Evolutionary conservation across 768 basidiomycete genomes (phyloP), one percentile per base, ranked within the genome.

Genomic region (Agaricus blazei): DNA sequence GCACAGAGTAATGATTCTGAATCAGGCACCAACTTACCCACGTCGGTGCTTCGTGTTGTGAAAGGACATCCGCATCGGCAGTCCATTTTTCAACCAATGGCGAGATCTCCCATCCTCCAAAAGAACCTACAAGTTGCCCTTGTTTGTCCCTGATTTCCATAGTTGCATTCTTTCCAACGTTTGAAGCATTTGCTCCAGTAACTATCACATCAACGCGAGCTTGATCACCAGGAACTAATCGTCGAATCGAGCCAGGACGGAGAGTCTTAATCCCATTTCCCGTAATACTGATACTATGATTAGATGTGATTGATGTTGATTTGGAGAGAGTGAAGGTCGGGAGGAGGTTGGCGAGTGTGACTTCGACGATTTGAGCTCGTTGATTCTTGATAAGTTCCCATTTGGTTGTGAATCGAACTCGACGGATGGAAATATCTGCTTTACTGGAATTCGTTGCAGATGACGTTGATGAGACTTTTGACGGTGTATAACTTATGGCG

Each of bases 211-310:
- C 75, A 14, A 82, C 68, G 3, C 74, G 70, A 4, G 62, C 71
- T 51, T 83, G 81, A 60, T 84, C 83, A 14, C 68, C 74, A 0
- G 79, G 70, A 8, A 79, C 72, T 1, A 84, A 65, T 28, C 84
- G 76, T 51, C 71, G 60, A 6, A 84, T 44, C 1, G 64, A 58
- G 1, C 76, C 84, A 0, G 72, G 63, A 3, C 41, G 44, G 40
- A 81, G 65, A 0, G 82, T 85, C 15, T 61, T 66, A 14, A 83
- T 63, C 0, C 72, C 73, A 37, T 62, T 36, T 0, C 76, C 76
- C 0, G 47, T 60, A 15, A 79, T 60, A n/a, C 71, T 69, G 12
- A 79, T 60, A 23, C 66, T 60, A 54, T 76, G 70, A 23, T 54
- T 62, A 3, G 68, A 61, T 8, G 62, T 66, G 24, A 76, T 34